Evolutionary conservation across 805 yeast genomes (phyloP), one percentile per base, ranked within the genome.

Genomic region (Pichia insulana): DNA sequence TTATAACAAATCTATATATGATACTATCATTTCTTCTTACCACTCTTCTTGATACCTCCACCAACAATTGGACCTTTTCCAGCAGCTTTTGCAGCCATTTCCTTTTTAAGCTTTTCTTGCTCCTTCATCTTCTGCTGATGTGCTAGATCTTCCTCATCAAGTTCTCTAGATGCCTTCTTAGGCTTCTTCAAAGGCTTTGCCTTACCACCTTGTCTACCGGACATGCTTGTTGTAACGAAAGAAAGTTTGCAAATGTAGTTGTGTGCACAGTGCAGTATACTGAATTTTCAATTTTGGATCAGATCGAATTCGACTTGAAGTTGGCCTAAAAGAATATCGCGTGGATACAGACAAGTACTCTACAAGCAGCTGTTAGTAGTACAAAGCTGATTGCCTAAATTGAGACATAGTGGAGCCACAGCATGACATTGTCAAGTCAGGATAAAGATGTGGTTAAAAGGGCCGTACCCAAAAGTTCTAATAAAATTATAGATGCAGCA

Each of bases 201-300:
- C 64, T 89, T 89, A 59, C 97, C 97, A 61, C 97, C 97, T 73
- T 89, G 96, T 71, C 96, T 88, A 57, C 95, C 88, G 39, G 96
- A 87, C 96, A 88, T 87, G 13, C 8, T 32, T 27, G 16, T 16
- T 3, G 35, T 25, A 18, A 13, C 25, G 8, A 22, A 22, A 22
- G 25, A 8, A 22, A 6, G 25, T 22, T n/a, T 18, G 26, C 27
- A 18, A 11, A 26, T n/a, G 15, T 26, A 8, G 28, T 26, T 11
- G 28, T 50, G 73, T n/a, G n/a, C n/a, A n/a, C n/a, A n/a, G n/a
- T n/a, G n/a, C n/a, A n/a, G n/a, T n/a, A n/a, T n/a, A n/a, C n/a
- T n/a, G n/a, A n/a, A n/a, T n/a, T n/a, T n/a, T n/a, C n/a, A n/a
- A n/a, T n/a, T n/a, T n/a, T n/a, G n/a, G n/a, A n/a, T n/a, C n/a